phyloP scores from a whole-genome alignment of 306 rosid genomes.

The Glycine soja region DNA sequence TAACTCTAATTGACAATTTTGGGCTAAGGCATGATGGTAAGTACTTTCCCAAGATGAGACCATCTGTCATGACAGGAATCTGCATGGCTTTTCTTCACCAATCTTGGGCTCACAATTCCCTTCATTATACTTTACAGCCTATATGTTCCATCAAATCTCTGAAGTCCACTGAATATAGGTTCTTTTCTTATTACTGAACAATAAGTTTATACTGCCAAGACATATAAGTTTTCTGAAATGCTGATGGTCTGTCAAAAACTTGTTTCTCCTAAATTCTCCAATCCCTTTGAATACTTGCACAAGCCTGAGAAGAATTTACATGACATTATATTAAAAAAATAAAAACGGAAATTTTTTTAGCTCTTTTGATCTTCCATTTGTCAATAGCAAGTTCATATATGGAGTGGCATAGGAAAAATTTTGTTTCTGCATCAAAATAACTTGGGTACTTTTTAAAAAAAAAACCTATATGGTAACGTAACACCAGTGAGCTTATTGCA shows the following conservation, averaged over 20 bases:
- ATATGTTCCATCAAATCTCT: slow-evolving; percentile 3
- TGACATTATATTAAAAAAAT: background rate
- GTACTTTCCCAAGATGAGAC: background rate
- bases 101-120: slow-evolving; percentile 9
- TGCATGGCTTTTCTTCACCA: slow-evolving; percentile 15
- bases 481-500: slow-evolving; percentile 17
- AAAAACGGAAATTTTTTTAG: background rate
- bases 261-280: background rate
- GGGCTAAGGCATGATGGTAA: slow-evolving; percentile 5
- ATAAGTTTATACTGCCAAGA: background rate
- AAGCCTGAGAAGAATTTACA: slow-evolving; percentile 5
- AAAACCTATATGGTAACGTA: background rate
- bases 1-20: background rate
- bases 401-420: background rate
- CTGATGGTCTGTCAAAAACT: slow-evolving; percentile 20
- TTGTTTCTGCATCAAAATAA: slow-evolving; percentile 8
- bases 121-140: background rate
- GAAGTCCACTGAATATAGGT: background rate
- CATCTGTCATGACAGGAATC: background rate
- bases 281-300: slow-evolving; percentile 5
- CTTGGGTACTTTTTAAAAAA: background rate
- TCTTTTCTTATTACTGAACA: slow-evolving; percentile 9
- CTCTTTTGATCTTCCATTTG: slow-evolving; percentile 1
- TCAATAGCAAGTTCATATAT: background rate
- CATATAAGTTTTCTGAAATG: slow-evolving; percentile 8